Percentiles rank a stretch among this genome's conserved stretches.
Conservation (phyloP, 306 rosid genomes). For the Dryas drummondii region DNA sequence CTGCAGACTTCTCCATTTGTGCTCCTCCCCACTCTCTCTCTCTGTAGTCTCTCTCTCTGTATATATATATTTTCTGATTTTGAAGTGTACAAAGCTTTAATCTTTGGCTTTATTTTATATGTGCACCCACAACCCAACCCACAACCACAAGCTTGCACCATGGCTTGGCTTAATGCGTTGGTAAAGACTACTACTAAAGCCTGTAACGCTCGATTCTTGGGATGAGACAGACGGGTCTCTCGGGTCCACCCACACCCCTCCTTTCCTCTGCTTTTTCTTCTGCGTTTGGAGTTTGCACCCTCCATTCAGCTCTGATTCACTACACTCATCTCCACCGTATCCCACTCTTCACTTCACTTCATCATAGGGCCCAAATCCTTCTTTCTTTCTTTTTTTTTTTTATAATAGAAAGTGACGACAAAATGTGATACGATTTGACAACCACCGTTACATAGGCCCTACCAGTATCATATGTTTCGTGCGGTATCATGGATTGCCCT, state of each 20-base stretch:
- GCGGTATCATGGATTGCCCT: too few species aligned
- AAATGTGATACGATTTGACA: slow-evolving; percentile 3
- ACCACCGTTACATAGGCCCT: neutral
- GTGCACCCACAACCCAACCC: neutral
- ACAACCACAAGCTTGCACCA: neutral
- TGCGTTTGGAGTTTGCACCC: slow-evolving; percentile 4
- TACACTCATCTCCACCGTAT: slow-evolving; percentile 14
- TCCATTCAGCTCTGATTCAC: slow-evolving; percentile 10
- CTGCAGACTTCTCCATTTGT: slow-evolving; percentile 55
- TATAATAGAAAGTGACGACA: neutral
- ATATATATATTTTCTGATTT: too few species aligned
- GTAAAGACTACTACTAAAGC: neutral
- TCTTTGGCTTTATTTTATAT: neutral
- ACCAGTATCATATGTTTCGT: too few species aligned
- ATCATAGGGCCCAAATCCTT: neutral
- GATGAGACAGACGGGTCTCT: neutral
- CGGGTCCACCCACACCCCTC: slow-evolving; percentile 31
- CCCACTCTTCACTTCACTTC: neutral
- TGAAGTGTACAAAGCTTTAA: too few species aligned
- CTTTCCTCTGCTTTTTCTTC: neutral
- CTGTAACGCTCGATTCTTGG: slow-evolving; percentile 48
- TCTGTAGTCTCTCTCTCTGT: too few species aligned
- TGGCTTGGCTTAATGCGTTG: neutral
- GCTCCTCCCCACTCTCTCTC: neutral
- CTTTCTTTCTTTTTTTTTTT: neutral